A percentile compares a stretch with the other conserved stretches of the same genome.
Conservation (phyloP, 352 stramenopile genomes). For the Peronospora destructor region DNA sequence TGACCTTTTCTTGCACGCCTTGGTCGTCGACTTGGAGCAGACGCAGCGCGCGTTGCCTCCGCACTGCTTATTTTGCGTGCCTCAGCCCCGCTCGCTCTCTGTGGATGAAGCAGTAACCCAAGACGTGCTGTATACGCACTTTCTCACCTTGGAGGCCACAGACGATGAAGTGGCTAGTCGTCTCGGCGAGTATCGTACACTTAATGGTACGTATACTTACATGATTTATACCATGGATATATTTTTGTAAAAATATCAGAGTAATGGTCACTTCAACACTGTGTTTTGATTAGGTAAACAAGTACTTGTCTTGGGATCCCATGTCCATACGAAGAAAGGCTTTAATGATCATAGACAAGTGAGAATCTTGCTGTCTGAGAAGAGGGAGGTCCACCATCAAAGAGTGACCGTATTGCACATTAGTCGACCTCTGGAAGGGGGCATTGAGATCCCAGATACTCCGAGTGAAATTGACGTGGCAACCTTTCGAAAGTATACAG, state of each 20-base stretch:
- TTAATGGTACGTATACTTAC: conserved; percentile 42
- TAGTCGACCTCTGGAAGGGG: conserved; percentile 59
- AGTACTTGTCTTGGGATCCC: conserved; percentile 49
- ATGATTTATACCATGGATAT: too few species aligned
- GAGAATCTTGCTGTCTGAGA: conserved; percentile 65
- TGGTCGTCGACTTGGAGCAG: too few species aligned
- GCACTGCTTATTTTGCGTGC: too few species aligned
- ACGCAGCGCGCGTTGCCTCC: too few species aligned
- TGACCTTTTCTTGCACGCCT: too few species aligned
- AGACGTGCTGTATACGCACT: conserved; percentile 51
- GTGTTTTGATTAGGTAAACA: conserved; percentile 37
- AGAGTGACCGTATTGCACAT: conserved; percentile 59
- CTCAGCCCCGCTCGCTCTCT: too few species aligned
- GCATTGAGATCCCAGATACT: conserved; percentile 58
- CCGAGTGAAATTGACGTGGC: conserved; percentile 68
- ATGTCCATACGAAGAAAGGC: conserved; percentile 48
- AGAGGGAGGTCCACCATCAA: conserved; percentile 43
- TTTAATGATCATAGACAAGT: conserved; percentile 53
- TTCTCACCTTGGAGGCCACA: conserved; percentile 19
- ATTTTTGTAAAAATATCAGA: not conserved
- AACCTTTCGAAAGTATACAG: conserved; percentile 66
- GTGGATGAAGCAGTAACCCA: too few species aligned
- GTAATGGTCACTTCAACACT: not conserved
- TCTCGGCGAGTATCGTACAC: conserved; percentile 58
- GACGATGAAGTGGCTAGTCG: conserved; percentile 18